These are phyloP conservation scores for Paramecium caudatum DNA, from an alignment of 73 alveolate genomes.

Conservation along the genomic window DNA sequence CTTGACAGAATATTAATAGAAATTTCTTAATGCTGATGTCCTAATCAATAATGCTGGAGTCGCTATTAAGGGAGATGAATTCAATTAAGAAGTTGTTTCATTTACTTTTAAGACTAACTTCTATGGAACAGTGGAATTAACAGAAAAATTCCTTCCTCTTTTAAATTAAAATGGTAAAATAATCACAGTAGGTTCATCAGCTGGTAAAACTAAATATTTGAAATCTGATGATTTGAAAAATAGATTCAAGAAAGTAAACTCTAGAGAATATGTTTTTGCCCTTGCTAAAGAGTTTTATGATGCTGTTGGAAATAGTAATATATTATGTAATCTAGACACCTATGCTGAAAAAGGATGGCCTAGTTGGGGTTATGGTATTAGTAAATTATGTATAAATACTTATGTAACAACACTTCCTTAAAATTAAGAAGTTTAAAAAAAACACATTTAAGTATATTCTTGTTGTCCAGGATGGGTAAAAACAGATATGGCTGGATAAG, in stretches of 20 bases:
- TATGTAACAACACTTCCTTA: constrained; percentile 78
- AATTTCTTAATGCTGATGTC: constrained; percentile 77
- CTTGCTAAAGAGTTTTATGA: constrained; percentile 82
- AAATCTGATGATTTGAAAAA: constrained; percentile 70
- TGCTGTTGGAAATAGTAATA: constrained; percentile 69
- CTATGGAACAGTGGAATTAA: constrained; percentile 84
- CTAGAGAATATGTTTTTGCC: constrained; percentile 76
- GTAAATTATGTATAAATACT: constrained; percentile 81
- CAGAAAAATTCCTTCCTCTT: constrained; percentile 83
- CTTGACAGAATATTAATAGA: constrained; percentile 60
- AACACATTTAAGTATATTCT: constrained; percentile 80
- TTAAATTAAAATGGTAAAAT: constrained; percentile 81
- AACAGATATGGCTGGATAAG: constrained; percentile 88
- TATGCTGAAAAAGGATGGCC: constrained; percentile 73
- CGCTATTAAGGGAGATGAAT: constrained; percentile 76
- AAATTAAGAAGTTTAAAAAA: constrained; percentile 70
- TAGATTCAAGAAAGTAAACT: constrained; percentile 75
- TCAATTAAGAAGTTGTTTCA: constrained; percentile 74
- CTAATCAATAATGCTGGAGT: constrained; percentile 84
- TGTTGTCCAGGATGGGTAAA: constrained; percentile 91
- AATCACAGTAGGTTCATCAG: constrained; percentile 74
- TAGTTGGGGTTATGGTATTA: constrained; percentile 78
- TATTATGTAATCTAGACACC: background rate
- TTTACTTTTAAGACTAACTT: constrained; percentile 77
- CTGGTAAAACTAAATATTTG: constrained; percentile 62